Conservation (phyloP, 1,284 basidiomycete species). For the Pseudozyma thailandica region DNA sequence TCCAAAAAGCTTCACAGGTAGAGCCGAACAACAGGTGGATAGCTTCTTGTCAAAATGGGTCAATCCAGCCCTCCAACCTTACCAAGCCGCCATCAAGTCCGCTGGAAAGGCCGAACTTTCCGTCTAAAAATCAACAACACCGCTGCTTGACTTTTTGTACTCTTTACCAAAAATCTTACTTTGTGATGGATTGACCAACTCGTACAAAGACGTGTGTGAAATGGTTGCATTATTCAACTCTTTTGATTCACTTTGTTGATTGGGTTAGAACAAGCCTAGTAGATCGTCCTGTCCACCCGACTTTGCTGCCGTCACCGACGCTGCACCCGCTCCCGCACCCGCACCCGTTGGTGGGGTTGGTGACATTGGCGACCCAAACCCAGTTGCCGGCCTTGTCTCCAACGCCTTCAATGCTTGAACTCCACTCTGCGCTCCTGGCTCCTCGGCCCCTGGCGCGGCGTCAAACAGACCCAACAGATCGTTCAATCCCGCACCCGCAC, state of each 20-base stretch:
- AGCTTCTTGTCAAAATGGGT: conserved; percentile 88
- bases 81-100: conserved; percentile 75
- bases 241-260: background rate
- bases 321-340: background rate
- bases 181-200: background rate
- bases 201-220: background rate
- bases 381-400: conserved; percentile 5
- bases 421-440: conserved; percentile 53
- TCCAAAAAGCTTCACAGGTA: conserved; percentile 55
- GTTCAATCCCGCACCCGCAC: conserved; percentile 42
- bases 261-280: conserved; percentile 47
- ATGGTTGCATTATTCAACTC: background rate
- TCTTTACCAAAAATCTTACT: background rate
- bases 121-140: conserved; percentile 32
- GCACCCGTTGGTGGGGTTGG: background rate
- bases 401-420: conserved; percentile 52
- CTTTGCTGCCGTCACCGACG: conserved; percentile 3
- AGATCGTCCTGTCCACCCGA: conserved; percentile 36
- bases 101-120: conserved; percentile 73
- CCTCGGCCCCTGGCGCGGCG: conserved; percentile 51
- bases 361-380: conserved; percentile 18
- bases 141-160: background rate
- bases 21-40: conserved; percentile 65
- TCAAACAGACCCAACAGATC: conserved; percentile 63
- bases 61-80: conserved; percentile 79